Conservation (phyloP, 345 rosid species). For the Cochlearia excelsa region DNA sequence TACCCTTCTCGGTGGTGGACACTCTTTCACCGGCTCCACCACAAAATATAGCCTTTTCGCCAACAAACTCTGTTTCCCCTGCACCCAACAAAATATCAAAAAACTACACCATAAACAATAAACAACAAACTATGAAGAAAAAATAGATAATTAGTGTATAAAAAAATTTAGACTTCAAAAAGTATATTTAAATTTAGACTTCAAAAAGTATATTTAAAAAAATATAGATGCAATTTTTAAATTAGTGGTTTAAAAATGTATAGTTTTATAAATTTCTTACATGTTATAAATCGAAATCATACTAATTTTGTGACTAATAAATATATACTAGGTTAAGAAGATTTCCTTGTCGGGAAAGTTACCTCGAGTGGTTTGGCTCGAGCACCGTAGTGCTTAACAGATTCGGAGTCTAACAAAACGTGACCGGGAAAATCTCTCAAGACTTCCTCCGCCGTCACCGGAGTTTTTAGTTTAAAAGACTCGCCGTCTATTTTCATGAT, state of each 20-base stretch:
- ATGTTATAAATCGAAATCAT: too few relatives aligned
- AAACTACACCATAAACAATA: too few relatives aligned
- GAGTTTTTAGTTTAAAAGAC: constrained; percentile 69
- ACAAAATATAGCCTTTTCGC: constrained; percentile 81
- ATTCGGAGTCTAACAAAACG: constrained; percentile 74
- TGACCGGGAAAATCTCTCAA: constrained; percentile 65
- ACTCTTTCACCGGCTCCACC: constrained; percentile 53
- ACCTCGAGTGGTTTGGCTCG: constrained; percentile 67
- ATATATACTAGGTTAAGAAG: too few relatives aligned
- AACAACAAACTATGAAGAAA: too few relatives aligned
- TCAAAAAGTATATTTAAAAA: too few relatives aligned
- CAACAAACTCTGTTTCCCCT: constrained; percentile 49
- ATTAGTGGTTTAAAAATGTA: too few relatives aligned
- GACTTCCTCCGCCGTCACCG: constrained; percentile 75
- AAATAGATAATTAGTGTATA: too few relatives aligned
- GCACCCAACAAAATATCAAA: neutral
- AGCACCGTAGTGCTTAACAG: constrained; percentile 72
- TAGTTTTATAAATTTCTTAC: too few relatives aligned
- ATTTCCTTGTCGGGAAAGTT: neutral
- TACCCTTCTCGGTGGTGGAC: constrained; percentile 63
- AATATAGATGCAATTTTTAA: too few relatives aligned
- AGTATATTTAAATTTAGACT: too few relatives aligned
- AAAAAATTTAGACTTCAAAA: too few relatives aligned
- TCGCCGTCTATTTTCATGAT: constrained; percentile 90
- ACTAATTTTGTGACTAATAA: too few relatives aligned